These are phyloP conservation scores for Incumbomyces delicatus DNA, from an alignment of 2,329 filamentous ascomycete genomes.

Conservation along the genomic window DNA sequence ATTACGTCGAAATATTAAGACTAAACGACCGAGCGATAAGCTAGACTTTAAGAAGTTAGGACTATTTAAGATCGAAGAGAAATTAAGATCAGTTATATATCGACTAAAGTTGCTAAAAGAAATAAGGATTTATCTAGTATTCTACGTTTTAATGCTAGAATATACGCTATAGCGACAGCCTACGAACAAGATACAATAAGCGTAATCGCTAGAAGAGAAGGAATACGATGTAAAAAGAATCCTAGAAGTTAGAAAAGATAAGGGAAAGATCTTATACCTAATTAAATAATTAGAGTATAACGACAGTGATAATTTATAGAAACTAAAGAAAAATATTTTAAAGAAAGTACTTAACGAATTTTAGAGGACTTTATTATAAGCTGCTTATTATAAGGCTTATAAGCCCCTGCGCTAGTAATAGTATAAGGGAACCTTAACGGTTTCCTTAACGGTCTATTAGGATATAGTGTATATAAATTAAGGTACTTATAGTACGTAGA, in stretches of 20 bases:
- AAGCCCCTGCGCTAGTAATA: too few relatives aligned
- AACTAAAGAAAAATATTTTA: too few relatives aligned
- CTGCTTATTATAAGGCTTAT: too few relatives aligned
- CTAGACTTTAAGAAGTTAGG: conserved; percentile 9
- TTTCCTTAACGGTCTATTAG: too few relatives aligned
- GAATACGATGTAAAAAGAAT: background rate
- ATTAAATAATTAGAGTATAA: too few relatives aligned
- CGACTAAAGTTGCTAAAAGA: conserved; percentile 6
- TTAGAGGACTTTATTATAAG: too few relatives aligned
- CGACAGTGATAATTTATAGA: too few relatives aligned
- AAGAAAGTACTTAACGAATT: too few relatives aligned
- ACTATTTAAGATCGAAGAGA: conserved; percentile 9
- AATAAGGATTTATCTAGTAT: conserved; percentile 9
- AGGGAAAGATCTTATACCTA: too few relatives aligned
- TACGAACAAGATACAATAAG: background rate
- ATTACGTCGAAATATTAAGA: conserved; percentile 12
- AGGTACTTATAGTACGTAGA: too few relatives aligned
- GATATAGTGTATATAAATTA: too few relatives aligned
- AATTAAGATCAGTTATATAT: conserved; percentile 9
- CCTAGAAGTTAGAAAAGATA: background rate
- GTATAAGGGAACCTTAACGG: too few relatives aligned
- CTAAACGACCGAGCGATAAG: conserved; percentile 9
- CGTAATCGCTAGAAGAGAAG: background rate
- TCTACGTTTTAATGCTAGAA: conserved; percentile 10
- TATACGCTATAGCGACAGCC: background rate